Percentiles rank a stretch among this genome's conserved stretches.
Conservation (phyloP, 805 yeast species). For the Kuraishia piskuri region DNA sequence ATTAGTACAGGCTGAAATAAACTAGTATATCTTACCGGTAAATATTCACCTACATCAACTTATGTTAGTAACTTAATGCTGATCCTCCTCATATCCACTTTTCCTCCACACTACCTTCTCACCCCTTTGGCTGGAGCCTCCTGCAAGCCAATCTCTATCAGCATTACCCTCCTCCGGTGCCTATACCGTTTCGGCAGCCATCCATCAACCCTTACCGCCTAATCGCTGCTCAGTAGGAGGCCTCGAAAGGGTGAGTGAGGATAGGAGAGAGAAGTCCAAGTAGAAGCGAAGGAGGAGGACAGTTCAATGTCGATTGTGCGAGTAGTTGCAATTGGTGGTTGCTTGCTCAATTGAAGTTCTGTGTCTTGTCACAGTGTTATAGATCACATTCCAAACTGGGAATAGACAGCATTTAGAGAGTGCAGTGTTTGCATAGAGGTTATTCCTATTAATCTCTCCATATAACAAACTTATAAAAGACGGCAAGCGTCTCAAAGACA, state of each 20-base stretch:
- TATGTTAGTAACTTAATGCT: no score
- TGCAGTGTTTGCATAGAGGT: not conserved
- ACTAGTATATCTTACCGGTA: no score
- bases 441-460: not conserved
- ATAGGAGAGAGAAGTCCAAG: not conserved
- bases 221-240: not conserved
- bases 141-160: not conserved
- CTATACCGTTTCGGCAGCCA: not conserved
- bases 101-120: not conserved
- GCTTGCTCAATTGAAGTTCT: no score
- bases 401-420: not conserved
- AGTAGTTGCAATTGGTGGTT: no score
- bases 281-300: not conserved
- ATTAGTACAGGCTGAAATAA: no score
- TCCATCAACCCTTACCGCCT: not conserved
- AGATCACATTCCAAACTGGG: no score
- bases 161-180: not conserved
- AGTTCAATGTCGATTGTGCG: not conserved
- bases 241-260: not conserved
- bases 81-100: not conserved
- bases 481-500: not conserved
- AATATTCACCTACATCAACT: no score
- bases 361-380: no score
- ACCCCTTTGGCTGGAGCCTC: not conserved
- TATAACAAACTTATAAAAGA: not conserved